Evolutionary conservation across 1,284 basidiomycete species (phyloP), one percentile per base, ranked within the genome.

Genomic region (Pseudozyma thailandica): DNA sequence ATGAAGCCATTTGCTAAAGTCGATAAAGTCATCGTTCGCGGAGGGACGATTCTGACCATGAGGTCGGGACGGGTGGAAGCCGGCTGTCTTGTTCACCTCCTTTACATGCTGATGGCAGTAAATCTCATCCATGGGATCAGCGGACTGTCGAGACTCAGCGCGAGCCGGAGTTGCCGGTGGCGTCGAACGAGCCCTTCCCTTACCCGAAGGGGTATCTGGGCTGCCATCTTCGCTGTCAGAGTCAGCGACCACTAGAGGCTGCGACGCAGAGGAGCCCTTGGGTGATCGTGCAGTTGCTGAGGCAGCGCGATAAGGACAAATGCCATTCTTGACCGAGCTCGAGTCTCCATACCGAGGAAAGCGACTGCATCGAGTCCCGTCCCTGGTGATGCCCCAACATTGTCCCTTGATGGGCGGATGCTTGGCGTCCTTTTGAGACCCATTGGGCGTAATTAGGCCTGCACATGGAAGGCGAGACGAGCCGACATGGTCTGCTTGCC

Each of bases 371-470:
- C 76, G 45, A 6, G 48, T 46, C 0, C 72, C 72, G 31, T 78
- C 72, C 43, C 61, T 51, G 15, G 64, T 75, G 35, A 75, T 77
- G 3, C 76, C 76, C 72, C 72, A 74, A 51, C 76, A 78, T 20
- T 78, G 75, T 2, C 63, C 59, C 18, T 31, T 44, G 1, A 48
- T 56, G 2, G 75, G 75, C 15, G 41, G 45, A 13, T 31, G 26
- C n/a, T 23, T 27, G 2, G 55, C 33, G 18, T 65, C 30, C 1
- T 39, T 61, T 26, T 59, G 60, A 0, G 53, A 41, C 2, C 60
- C 60, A 13, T 46, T 51, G 1, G 60, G 60, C 3, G 60, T 56
- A 4, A 37, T 31, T 3, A 48, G 16, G 9, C 30, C 45, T 12
- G 15, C 7, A 16, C 18, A 6, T 7, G 8, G 10, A 21, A 21